Percentiles rank a stretch among this genome's conserved stretches.
phyloP scores from a whole-genome alignment of 2,329 filamentous ascomycete species.

The Claviceps sp. region DNA sequence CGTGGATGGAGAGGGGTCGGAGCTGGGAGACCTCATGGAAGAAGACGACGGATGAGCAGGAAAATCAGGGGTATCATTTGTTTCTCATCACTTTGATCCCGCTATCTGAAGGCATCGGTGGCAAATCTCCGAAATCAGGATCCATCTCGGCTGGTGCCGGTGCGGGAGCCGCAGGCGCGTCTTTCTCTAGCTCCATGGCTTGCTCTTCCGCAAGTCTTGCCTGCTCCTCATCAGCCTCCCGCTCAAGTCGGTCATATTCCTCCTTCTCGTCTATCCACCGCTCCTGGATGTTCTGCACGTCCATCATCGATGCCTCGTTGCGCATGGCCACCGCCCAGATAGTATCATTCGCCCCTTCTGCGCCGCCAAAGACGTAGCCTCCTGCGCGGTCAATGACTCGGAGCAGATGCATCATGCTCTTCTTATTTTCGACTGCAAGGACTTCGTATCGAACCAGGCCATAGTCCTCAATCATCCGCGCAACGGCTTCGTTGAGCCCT shows the following conservation, averaged over 20 bases:
- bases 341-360: conserved; percentile 85
- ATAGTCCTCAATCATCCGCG: conserved; percentile 79
- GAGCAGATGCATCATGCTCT: conserved; percentile 87
- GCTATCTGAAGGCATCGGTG: conserved; percentile 40
- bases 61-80: conserved; percentile 30
- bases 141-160: conserved; percentile 20
- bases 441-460: conserved; percentile 86
- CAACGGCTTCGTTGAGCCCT: conserved; percentile 73
- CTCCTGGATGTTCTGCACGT: conserved; percentile 84
- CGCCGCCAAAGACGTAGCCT: conserved; percentile 83
- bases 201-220: conserved; percentile 33
- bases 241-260: conserved; percentile 71
- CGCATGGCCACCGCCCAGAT: conserved; percentile 97
- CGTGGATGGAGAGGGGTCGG: conserved; percentile 27
- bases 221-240: conserved; percentile 62
- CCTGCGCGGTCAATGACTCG: conserved; percentile 82
- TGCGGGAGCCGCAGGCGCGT: conserved; percentile 11
- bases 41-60: conserved; percentile 28
- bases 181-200: conserved; percentile 23
- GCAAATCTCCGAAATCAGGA: conserved; percentile 38
- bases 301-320: conserved; percentile 58
- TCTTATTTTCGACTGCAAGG: conserved; percentile 89
- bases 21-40: conserved; percentile 29
- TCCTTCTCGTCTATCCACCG: conserved; percentile 88
- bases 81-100: conserved; percentile 63